Conservation (phyloP, 371 early-diverging fungal species). For the Entomophthora muscae region DNA sequence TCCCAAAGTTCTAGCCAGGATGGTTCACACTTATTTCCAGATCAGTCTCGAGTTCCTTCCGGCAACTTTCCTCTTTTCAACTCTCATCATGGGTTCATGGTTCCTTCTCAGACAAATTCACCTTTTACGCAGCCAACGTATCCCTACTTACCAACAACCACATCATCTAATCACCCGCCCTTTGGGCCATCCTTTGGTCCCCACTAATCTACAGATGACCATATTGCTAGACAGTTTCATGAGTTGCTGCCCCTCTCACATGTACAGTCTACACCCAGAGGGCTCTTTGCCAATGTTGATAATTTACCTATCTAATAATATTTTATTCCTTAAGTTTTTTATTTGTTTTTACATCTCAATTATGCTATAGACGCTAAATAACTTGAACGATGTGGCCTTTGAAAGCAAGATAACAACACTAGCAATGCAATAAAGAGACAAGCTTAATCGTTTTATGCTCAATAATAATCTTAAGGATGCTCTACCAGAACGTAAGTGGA, state of each 20-base stretch:
- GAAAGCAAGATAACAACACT: too few species aligned
- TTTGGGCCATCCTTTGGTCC: neutral
- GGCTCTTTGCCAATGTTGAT: neutral
- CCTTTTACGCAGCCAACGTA: neutral
- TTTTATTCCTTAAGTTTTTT: too few species aligned
- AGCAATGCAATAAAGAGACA: too few species aligned
- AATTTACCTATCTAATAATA: neutral
- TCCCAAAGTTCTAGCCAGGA: neutral
- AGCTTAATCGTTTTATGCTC: too few species aligned
- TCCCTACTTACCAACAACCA: neutral
- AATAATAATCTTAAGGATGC: too few species aligned
- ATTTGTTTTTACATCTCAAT: too few species aligned
- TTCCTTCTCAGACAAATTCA: neutral
- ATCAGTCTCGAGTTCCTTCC: neutral
- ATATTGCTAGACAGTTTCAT: neutral
- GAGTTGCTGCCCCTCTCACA: neutral
- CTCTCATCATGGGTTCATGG: neutral
- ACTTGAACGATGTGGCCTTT: too few species aligned
- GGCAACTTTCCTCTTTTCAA: neutral
- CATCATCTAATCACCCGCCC: neutral
- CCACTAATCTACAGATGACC: neutral
- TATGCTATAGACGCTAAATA: too few species aligned
- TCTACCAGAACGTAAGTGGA: too few species aligned
- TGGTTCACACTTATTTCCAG: neutral
- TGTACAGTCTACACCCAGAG: neutral